Percentiles rank a stretch among this genome's conserved stretches.
These are phyloP conservation scores for Saturnispora ahearnii DNA, from an alignment of 805 yeast species.

Conservation along the genomic window DNA sequence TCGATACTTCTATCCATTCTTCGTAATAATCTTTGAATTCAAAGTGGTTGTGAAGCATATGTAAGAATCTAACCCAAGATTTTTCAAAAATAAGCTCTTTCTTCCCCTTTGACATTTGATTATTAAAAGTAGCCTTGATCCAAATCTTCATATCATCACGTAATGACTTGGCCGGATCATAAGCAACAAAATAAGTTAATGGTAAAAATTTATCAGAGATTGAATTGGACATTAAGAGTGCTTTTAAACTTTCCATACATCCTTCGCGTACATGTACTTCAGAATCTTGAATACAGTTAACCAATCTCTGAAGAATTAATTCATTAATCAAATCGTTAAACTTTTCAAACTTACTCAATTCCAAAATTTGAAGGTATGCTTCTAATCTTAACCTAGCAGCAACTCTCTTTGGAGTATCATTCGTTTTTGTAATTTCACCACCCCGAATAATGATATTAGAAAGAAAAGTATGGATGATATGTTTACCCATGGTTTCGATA, in stretches of 20 bases:
- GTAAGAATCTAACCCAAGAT: conserved; percentile 56
- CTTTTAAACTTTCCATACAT: conserved; percentile 44
- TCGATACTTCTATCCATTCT: conserved; percentile 4
- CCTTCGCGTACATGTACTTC: conserved; percentile 44
- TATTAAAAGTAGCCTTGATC: conserved; percentile 52
- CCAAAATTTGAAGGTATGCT: conserved; percentile 59
- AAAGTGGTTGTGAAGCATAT: conserved; percentile 65
- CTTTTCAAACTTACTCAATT: conserved; percentile 48
- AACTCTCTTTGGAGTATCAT: conserved; percentile 50
- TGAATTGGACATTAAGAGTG: conserved; percentile 38
- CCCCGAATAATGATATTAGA: conserved; percentile 60
- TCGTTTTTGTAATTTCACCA: conserved; percentile 59
- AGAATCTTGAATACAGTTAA: conserved; percentile 60
- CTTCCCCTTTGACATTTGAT: conserved; percentile 23
- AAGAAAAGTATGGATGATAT: conserved; percentile 53
- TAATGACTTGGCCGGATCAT: conserved; percentile 54
- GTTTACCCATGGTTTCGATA: conserved; percentile 40
- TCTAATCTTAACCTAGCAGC: conserved; percentile 54
- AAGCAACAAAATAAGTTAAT: conserved; percentile 62
- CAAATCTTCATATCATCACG: conserved; percentile 52
- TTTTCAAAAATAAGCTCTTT: conserved; percentile 52
- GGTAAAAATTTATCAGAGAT: conserved; percentile 63
- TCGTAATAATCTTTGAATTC: conserved; percentile 42
- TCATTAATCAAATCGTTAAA: conserved; percentile 47
- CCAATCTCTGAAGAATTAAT: conserved; percentile 40